A percentile compares a stretch with the other conserved stretches of the same genome.
Evolutionary conservation across 371 early-diverging fungal species (phyloP).

Genomic region (Dichotomocladium elegans): DNA sequence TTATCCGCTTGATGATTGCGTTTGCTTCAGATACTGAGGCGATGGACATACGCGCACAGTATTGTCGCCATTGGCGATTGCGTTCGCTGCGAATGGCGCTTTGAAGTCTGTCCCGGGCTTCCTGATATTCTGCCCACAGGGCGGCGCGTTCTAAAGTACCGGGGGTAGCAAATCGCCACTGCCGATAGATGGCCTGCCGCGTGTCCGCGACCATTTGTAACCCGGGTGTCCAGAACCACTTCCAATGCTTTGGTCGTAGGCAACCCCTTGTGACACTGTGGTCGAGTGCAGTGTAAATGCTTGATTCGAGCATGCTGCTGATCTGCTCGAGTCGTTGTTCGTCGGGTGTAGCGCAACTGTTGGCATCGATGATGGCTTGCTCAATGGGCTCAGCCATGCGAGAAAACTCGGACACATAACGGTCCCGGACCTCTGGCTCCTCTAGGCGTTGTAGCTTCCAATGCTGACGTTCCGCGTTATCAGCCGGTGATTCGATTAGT

Average conservation of each 20-base stretch:
- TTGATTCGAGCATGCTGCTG: neutral
- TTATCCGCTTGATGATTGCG: neutral
- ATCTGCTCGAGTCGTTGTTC: neutral
- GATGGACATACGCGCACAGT: neutral
- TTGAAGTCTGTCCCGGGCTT: neutral
- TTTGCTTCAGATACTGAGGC: neutral
- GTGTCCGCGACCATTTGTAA: neutral
- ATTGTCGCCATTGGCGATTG: neutral
- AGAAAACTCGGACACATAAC: neutral
- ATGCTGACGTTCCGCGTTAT: neutral
- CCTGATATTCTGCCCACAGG: neutral
- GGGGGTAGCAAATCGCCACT: neutral
- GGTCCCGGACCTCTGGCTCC: neutral
- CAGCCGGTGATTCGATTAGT: neutral
- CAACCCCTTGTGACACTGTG: neutral
- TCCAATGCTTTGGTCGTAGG: neutral
- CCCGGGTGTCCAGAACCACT: conserved; percentile 8
- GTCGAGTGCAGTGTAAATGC: conserved; percentile 5
- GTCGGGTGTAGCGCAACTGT: neutral
- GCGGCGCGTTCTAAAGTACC: neutral
- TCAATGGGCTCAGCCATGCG: neutral
- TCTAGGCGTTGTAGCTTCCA: neutral
- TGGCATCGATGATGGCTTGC: neutral
- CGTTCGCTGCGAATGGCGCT: neutral
- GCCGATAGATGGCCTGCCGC: conserved; percentile 6